phyloP scores from a whole-genome alignment of 2,329 filamentous ascomycete species.

The Fusarium denticulatum region DNA sequence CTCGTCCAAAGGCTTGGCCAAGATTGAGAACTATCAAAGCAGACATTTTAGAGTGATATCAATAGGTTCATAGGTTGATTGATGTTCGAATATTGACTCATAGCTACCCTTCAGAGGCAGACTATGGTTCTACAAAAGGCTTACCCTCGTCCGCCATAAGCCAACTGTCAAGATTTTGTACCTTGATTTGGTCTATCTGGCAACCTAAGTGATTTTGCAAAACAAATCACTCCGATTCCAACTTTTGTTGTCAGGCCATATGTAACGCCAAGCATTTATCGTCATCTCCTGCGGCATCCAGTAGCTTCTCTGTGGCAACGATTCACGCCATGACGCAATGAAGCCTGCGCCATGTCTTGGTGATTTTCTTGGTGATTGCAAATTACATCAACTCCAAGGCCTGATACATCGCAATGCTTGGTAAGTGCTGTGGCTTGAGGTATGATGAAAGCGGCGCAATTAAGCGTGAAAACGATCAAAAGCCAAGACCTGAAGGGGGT shows the following conservation, averaged over 20 bases:
- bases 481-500: background rate
- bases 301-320: background rate
- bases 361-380: background rate
- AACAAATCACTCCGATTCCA: accelerated
- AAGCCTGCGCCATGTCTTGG: background rate
- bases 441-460: slow-evolving; percentile 15
- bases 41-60: background rate
- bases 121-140: background rate
- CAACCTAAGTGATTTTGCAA: too few relatives aligned
- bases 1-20: background rate
- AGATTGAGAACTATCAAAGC: background rate
- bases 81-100: background rate
- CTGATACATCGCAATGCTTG: background rate
- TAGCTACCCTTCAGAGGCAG: background rate
- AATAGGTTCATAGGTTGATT: background rate
- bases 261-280: background rate
- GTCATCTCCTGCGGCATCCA: background rate
- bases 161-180: accelerated
- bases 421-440: background rate
- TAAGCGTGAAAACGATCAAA: background rate
- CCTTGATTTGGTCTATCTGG: background rate
- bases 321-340: background rate
- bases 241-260: too few relatives aligned
- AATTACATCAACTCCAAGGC: background rate
- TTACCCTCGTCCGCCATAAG: background rate